A percentile compares a stretch with the other conserved stretches of the same genome.
Conservation (phyloP, 176 grass and related monocot genomes). For the Musa schizocarpa region DNA sequence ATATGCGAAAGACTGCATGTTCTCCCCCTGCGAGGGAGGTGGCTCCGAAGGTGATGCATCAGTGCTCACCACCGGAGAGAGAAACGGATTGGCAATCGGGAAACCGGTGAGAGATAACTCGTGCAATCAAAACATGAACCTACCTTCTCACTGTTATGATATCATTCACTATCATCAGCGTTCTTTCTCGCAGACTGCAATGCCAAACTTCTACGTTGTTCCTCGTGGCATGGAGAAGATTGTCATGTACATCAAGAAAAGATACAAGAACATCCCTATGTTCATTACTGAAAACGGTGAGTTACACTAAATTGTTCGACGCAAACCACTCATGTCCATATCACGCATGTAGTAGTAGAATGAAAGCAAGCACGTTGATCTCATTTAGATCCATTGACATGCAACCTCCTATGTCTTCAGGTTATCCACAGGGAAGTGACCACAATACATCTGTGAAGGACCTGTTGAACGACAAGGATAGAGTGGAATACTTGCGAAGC, state of each 20-base stretch:
- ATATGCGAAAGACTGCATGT: conserved; percentile 49
- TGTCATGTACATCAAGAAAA: conserved; percentile 41
- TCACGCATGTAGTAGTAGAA: not conserved
- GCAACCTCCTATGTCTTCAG: conserved; percentile 19
- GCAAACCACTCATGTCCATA: not conserved
- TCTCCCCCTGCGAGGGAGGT: conserved; percentile 29
- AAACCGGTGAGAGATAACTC: conserved; percentile 21
- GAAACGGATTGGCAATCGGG: conserved; percentile 32
- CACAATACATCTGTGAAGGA: conserved; percentile 16
- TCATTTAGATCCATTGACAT: not conserved
- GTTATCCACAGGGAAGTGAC: conserved; percentile 39
- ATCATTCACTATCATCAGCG: not conserved
- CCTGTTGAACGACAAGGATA: conserved; percentile 38
- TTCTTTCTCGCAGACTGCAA: conserved; percentile 36
- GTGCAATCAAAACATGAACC: not conserved
- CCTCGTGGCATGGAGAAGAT: conserved; percentile 55
- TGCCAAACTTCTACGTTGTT: conserved; percentile 46
- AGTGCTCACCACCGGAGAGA: conserved; percentile 11
- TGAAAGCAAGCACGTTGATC: not conserved
- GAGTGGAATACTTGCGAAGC: conserved; percentile 34
- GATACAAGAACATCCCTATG: conserved; percentile 69
- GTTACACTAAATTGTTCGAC: not conserved
- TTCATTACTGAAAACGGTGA: conserved; percentile 72
- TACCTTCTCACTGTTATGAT: not conserved
- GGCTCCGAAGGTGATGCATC: conserved; percentile 32